A percentile compares a stretch with the other conserved stretches of the same genome.
Conservation (phyloP, 257 asterid genomes). For the Forsythia suspensa region DNA sequence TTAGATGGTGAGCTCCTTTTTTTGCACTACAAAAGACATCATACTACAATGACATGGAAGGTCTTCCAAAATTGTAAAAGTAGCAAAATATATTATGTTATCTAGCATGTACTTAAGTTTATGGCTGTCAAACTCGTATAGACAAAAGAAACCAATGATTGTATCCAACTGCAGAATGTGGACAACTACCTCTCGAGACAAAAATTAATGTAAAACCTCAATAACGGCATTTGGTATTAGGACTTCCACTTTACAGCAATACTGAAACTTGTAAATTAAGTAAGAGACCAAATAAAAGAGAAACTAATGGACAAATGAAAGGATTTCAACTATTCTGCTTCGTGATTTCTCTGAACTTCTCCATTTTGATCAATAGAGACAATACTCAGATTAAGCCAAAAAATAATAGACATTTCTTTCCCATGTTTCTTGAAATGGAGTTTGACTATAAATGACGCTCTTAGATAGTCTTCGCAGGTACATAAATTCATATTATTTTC, state of each 20-base stretch:
- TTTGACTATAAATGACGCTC: background rate
- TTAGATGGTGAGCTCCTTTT: slow-evolving; percentile 97
- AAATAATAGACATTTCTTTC: background rate
- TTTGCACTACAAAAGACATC: slow-evolving; percentile 56
- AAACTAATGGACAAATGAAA: background rate
- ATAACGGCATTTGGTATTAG: background rate
- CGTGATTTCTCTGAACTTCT: background rate
- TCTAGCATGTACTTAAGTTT: background rate
- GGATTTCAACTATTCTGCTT: background rate
- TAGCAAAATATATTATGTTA: background rate
- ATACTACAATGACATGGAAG: slow-evolving; percentile 14
- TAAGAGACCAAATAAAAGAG: background rate
- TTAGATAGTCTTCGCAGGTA: background rate
- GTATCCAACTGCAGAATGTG: background rate
- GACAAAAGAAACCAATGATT: background rate
- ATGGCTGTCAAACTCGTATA: background rate
- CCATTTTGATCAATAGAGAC: background rate
- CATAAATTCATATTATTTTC: background rate
- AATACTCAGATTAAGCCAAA: background rate
- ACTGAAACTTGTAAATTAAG: background rate
- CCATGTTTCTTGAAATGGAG: background rate
- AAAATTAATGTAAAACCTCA: background rate
- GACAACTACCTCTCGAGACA: background rate
- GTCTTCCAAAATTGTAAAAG: slow-evolving; percentile 14
- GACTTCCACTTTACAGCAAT: background rate